Evolutionary conservation across 2,329 filamentous ascomycete genomes (phyloP), one percentile per base, ranked within the genome.

Genomic region (Sporothrix brasiliensis): DNA sequence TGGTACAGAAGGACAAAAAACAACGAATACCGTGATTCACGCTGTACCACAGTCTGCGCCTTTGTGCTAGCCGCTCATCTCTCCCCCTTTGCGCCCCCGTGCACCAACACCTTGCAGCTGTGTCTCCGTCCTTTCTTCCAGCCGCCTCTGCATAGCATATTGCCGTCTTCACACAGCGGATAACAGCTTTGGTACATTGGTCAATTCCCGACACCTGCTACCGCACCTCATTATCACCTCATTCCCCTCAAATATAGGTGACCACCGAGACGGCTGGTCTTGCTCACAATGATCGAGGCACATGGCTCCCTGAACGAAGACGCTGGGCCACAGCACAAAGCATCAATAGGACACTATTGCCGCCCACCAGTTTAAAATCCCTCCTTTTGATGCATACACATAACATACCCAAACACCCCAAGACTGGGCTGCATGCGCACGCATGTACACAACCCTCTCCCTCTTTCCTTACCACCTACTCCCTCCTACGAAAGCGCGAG

Each of bases 41-140:
- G 61, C 44, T 9, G 61, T 34, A n/a, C 61, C 24, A 50, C 61
- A n/a, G 27, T 44, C 21, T 63, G 56, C 54, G n/a, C 11, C 54
- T 58, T 4, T 39, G 19, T 47, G 58, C 39, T 61, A n/a, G 27
- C 21, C 21, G 41, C 11, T 60, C 34, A 10, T 27, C 13, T 34
- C 11, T 16, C 53, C 24, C 34, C 13, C n/a, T 34, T 4, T 6
- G 16, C n/a, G 14, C 50, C 44, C 24, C 6, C 41, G 13, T 34
- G 16, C 44, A 19, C 61, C 44, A 3, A 50, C 34, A 41, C 61
- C 21, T 50, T 34, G 61, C 44, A 49, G 44, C 19, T 61, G 39
- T 61, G 58, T 10, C 6, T 7, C 56, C 56, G 30, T 21, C 34
- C 27, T 27, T 16, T 44, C 30, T 11, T 39, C 56, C 56, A 11